phyloP scores from a whole-genome alignment of 306 rosid species.

The Castanea crenata region DNA sequence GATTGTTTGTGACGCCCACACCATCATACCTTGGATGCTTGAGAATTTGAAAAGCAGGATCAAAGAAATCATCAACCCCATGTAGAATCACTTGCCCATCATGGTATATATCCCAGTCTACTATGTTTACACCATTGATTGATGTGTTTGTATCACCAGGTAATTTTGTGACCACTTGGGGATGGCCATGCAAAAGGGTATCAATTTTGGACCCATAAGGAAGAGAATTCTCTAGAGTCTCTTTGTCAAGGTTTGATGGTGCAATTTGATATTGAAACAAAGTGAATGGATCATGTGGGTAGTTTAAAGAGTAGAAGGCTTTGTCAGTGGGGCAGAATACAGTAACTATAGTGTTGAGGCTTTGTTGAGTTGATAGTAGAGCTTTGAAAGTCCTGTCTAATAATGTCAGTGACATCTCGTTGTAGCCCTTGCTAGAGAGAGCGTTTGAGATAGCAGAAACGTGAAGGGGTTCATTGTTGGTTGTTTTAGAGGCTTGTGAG shows the following conservation, averaged over 20 bases:
- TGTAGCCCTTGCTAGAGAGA: too few species aligned
- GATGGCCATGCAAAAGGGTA: constrained; percentile 4
- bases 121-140: neutral
- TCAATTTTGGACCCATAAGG: constrained; percentile 3
- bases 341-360: neutral
- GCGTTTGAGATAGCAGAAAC: too few species aligned
- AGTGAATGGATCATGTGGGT: constrained; percentile 2
- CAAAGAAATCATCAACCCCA: constrained; percentile 5
- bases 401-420: too few species aligned
- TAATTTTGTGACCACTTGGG: neutral
- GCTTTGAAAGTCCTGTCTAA: too few species aligned
- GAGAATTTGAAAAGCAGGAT: neutral
- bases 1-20: too few species aligned
- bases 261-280: neutral
- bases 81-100: neutral
- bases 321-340: constrained; percentile 4
- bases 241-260: neutral
- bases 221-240: neutral
- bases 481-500: too few species aligned
- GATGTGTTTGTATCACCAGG: neutral
- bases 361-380: too few species aligned
- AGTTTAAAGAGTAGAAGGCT: constrained; percentile 4
- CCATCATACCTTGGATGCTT: neutral
- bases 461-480: too few species aligned
- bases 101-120: constrained; percentile 2